Percentiles rank a stretch among this genome's conserved stretches.
Evolutionary conservation across 306 rosid genomes (phyloP).

Genomic region (Heteromeles arbutifolia): DNA sequence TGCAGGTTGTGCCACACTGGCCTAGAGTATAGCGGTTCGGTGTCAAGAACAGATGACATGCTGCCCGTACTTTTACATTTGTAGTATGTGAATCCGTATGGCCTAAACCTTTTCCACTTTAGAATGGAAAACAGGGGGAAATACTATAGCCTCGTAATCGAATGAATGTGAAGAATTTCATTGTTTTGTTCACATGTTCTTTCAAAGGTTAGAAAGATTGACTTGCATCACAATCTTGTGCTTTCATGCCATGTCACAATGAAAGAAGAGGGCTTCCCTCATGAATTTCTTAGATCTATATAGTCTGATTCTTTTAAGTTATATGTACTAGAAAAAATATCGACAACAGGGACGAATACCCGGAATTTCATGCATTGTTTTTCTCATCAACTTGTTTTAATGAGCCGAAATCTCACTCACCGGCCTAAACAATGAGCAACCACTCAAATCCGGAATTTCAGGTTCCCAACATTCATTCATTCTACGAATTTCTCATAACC

Average conservation of each 20-base stretch:
- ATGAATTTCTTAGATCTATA: too few species aligned
- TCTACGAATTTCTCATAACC: too few species aligned
- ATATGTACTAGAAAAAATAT: too few species aligned
- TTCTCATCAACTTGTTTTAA: neutral
- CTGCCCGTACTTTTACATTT: neutral
- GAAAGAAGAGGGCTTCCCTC: too few species aligned
- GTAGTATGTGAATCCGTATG: neutral
- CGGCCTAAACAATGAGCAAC: neutral
- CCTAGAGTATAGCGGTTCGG: conserved; percentile 48
- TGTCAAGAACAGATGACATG: neutral
- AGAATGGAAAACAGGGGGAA: neutral
- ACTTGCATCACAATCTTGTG: too few species aligned
- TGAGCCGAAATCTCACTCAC: neutral
- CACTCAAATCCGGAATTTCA: too few species aligned
- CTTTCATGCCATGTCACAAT: too few species aligned
- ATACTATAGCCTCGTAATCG: neutral
- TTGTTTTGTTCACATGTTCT: neutral
- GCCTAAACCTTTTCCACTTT: neutral
- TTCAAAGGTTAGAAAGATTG: neutral
- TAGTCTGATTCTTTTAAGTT: too few species aligned
- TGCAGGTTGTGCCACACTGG: conserved; percentile 97
- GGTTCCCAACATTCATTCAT: too few species aligned
- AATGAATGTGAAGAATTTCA: neutral
- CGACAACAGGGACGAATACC: too few species aligned
- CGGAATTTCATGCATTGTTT: too few species aligned